These are phyloP conservation scores for Perkinsus marinus DNA, from an alignment of 169 alveolate genomes.

Conservation along the genomic window DNA sequence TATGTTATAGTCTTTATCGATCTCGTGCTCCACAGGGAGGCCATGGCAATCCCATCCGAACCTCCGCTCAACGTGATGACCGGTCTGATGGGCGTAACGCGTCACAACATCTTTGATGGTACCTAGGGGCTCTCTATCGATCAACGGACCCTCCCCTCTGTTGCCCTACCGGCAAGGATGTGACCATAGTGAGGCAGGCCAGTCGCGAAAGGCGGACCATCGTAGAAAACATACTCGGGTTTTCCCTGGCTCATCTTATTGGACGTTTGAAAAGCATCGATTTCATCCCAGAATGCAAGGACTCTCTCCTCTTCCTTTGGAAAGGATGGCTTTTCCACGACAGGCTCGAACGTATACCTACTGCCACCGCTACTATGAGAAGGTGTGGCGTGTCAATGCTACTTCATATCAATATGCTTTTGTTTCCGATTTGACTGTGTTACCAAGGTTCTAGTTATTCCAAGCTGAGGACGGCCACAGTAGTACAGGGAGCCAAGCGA, in stretches of 20 bases:
- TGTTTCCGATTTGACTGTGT: not conserved
- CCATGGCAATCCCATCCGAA: slow-evolving; percentile 99
- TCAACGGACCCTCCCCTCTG: slow-evolving; percentile 36
- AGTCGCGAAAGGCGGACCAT: slow-evolving; percentile 99
- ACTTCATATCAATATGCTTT: not conserved
- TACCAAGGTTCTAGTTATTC: not conserved
- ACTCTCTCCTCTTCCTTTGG: slow-evolving; percentile 72
- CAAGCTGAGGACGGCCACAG: not conserved
- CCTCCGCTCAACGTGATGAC: slow-evolving; percentile 86
- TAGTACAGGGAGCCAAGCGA: not conserved
- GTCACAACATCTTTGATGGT: slow-evolving; percentile 86
- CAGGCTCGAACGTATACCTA: slow-evolving; percentile 18
- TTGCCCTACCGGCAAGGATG: slow-evolving; percentile 95
- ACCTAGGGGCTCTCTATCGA: not conserved
- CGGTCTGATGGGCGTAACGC: slow-evolving; percentile 90
- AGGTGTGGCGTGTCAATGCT: not conserved
- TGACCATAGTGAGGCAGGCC: slow-evolving; percentile 99
- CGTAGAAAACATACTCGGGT: slow-evolving; percentile 88
- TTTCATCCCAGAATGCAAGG: slow-evolving; percentile 61
- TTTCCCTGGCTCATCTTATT: slow-evolving; percentile 38
- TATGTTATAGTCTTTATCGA: slow-evolving; percentile 74
- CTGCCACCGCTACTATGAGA: not conserved
- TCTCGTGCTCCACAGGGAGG: slow-evolving; percentile 94
- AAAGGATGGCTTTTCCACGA: slow-evolving; percentile 63
- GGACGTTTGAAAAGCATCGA: slow-evolving; percentile 56